Evolutionary conservation across 768 basidiomycete species (phyloP), one percentile per base, ranked within the genome.

Genomic region (Pholiota molesta): DNA sequence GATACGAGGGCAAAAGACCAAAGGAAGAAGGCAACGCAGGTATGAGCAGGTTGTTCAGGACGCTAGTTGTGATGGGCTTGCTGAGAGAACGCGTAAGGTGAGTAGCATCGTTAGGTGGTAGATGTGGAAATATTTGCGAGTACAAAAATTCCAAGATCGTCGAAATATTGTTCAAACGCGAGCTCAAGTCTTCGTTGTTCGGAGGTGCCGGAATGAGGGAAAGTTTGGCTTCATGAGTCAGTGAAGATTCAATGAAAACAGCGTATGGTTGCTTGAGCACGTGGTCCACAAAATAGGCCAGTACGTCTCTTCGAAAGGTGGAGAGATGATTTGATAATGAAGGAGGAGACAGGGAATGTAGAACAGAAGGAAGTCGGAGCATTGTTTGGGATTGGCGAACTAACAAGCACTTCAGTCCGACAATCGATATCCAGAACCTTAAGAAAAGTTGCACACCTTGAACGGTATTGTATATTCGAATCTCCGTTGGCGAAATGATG

Each of bases 1-100:
- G 76, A 73, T 89, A 96, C 1, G 77, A 63, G 3, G 89, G 85
- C 0, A 96, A 79, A 5, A 73, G 75, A 6, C 81, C 75, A 51
- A 91, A 80, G 2, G 86, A 83, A 0, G 86, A 83, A 0, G 95
- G 93, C 3, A 95, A 76, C n/a, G 81, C 81, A 0, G 90, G 86
- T 35, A 88, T 75, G 47, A 96, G 79, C 35, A 95, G 74, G 64
- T 86, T 80, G 53, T 86, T 81, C 55, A 96, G 79, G 19, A 94
- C 68, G 26, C 86, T 83, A 5, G 77, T 79, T 3, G 83, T 83
- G 17, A 91, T 66, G 1, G 89, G 86, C 68, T 84, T 87, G 70
- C 78, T 80, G 2, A 96, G 75, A 14, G 84, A 83, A 31, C 77
- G 81, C n/a, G 80, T 72, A 65, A 94, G 88, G 2, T 70, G 64